These are phyloP conservation scores for Halophytophthora polymorphica DNA, from an alignment of 352 stramenopile genomes.

Conservation along the genomic window DNA sequence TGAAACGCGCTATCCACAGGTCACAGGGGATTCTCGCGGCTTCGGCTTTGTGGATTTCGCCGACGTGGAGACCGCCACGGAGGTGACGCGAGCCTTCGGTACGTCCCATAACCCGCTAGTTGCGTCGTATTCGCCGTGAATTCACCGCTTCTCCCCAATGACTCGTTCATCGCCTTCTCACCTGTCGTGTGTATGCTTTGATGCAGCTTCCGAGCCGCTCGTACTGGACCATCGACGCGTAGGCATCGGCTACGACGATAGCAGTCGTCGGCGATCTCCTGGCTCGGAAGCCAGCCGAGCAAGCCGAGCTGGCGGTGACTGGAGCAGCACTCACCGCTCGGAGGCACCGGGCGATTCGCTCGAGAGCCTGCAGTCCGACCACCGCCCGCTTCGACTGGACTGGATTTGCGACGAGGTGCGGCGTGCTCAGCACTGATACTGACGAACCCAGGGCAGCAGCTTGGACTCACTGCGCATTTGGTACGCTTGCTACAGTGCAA, in stretches of 20 bases:
- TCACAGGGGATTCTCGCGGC: constrained; percentile 60
- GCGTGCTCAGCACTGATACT: background rate
- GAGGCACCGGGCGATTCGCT: constrained; percentile 16
- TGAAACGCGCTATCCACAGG: constrained; percentile 9
- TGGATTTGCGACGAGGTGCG: constrained; percentile 72
- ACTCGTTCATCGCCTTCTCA: background rate
- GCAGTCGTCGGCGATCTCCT: constrained; percentile 20
- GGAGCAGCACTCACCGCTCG: background rate
- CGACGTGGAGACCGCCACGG: constrained; percentile 44
- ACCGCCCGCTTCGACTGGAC: constrained; percentile 38
- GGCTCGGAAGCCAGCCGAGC: constrained; percentile 8
- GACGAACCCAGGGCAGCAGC: background rate
- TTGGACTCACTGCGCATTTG: background rate
- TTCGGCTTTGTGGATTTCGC: constrained; percentile 83
- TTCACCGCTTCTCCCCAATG: background rate
- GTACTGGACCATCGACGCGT: constrained; percentile 44
- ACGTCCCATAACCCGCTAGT: background rate
- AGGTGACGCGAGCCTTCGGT: constrained; percentile 65
- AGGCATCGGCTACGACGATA: constrained; percentile 49
- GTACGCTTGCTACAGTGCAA: constrained; percentile 45
- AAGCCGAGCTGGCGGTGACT: constrained; percentile 1
- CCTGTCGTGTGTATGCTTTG: background rate
- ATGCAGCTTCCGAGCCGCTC: constrained; percentile 48
- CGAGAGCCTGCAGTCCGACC: constrained; percentile 5
- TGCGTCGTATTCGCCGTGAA: background rate